A percentile compares a stretch with the other conserved stretches of the same genome.
Evolutionary conservation across 202 grass and related monocot species (phyloP).

Genomic region (Dendrocalamus latiflorus): DNA sequence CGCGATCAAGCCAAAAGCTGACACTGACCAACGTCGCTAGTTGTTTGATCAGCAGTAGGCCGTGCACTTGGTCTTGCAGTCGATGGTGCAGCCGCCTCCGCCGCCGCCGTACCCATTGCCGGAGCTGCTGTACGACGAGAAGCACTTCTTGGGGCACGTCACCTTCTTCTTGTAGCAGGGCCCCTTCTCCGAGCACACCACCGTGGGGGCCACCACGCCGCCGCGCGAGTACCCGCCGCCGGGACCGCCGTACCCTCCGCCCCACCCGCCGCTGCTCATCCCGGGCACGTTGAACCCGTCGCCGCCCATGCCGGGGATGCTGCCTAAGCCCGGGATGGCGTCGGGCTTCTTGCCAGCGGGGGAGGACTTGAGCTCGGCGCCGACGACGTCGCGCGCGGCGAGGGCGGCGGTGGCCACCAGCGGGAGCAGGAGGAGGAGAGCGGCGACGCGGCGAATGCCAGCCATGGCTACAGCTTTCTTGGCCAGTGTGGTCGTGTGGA

Average conservation of each 20-base stretch:
- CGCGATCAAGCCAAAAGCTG: background rate
- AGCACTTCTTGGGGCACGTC: slow-evolving; percentile 95
- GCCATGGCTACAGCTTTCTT: background rate
- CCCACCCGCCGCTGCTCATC: slow-evolving; percentile 59
- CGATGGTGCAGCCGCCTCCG: slow-evolving; percentile 77
- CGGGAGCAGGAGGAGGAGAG: background rate
- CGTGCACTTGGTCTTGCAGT: slow-evolving; percentile 84
- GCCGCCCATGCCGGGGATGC: slow-evolving; percentile 42
- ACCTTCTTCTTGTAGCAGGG: slow-evolving; percentile 75
- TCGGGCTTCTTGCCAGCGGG: background rate
- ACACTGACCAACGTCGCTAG: background rate
- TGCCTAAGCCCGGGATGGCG: slow-evolving; percentile 42
- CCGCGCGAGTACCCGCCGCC: slow-evolving; percentile 50
- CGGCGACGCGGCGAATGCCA: background rate
- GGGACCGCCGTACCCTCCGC: slow-evolving; percentile 58
- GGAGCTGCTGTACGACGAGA: slow-evolving; percentile 64
- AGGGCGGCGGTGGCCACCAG: background rate
- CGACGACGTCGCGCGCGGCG: slow-evolving; percentile 20
- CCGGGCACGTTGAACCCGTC: slow-evolving; percentile 50
- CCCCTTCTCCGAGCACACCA: slow-evolving; percentile 72
- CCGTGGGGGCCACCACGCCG: slow-evolving; percentile 58
- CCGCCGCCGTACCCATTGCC: slow-evolving; percentile 65
- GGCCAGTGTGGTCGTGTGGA: background rate
- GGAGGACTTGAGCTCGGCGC: slow-evolving; percentile 18
- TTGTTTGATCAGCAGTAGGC: slow-evolving; percentile 49